phyloP scores from a whole-genome alignment of 495 filamentous ascomycete genomes.

The Penicillium argentinense region DNA sequence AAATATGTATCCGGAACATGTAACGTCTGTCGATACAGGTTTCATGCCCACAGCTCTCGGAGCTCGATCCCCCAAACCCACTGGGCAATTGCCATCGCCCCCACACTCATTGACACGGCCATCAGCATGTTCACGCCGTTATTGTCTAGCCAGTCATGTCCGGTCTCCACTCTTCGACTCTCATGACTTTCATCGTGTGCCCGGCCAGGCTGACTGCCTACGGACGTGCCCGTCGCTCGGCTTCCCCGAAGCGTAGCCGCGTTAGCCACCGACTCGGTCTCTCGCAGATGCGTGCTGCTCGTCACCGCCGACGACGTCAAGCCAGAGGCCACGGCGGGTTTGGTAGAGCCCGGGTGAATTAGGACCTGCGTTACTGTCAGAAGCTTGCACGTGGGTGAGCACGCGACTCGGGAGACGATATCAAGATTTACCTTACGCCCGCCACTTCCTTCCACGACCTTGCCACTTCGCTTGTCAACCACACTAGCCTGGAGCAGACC shows the following conservation, averaged over 20 bases:
- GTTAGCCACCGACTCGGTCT: conserved; percentile 36
- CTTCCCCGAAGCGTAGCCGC: conserved; percentile 29
- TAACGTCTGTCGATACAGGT: too few relatives aligned
- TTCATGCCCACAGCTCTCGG: conserved; percentile 11
- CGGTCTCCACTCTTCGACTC: conserved; percentile 71
- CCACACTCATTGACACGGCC: conserved; percentile 77
- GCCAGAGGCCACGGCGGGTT: conserved; percentile 3
- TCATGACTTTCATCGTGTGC: conserved; percentile 47
- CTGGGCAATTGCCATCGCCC: conserved; percentile 64
- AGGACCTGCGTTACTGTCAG: conserved; percentile 30
- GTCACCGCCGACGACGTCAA: conserved; percentile 2
- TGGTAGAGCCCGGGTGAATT: conserved; percentile 33
- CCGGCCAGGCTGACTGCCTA: conserved; percentile 9
- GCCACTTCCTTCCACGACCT: conserved; percentile 85
- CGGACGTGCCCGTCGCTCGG: conserved; percentile 14
- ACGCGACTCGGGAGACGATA: conserved; percentile 25
- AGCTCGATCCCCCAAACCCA: conserved; percentile 40
- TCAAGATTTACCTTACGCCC: conserved; percentile 64
- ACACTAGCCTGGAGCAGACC: conserved; percentile 86
- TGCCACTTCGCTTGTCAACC: conserved; percentile 75
- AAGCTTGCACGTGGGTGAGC: background rate
- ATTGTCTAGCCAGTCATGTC: conserved; percentile 80
- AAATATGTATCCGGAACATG: too few relatives aligned
- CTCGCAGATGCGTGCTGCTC: conserved; percentile 17
- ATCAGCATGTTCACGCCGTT: conserved; percentile 92